Evolutionary conservation across 2,329 filamentous ascomycete species (phyloP).

Genomic region (Exophiala viscosa): DNA sequence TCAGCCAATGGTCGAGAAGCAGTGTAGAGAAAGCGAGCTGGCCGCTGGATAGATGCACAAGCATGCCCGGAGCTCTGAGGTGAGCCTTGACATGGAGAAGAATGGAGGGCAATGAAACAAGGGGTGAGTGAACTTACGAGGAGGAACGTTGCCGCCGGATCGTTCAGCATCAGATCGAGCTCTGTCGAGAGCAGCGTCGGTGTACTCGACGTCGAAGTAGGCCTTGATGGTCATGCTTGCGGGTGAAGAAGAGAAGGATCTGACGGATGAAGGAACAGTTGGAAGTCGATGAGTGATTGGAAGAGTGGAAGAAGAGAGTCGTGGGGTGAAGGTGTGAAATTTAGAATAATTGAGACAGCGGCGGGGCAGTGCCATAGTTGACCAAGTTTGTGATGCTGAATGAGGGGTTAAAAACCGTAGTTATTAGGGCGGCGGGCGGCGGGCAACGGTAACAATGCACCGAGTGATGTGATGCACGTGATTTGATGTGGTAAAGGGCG

Average conservation of each 20-base stretch:
- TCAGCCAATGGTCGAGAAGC: slow-evolving; percentile 21
- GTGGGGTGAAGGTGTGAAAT: slow-evolving; percentile 34
- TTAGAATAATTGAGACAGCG: slow-evolving; percentile 19
- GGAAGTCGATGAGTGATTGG: slow-evolving; percentile 16
- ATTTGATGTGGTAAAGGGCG: too few relatives aligned
- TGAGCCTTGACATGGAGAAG: neutral
- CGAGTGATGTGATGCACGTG: too few relatives aligned
- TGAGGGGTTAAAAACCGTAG: neutral
- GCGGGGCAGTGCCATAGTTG: slow-evolving; percentile 13
- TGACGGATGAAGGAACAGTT: slow-evolving; percentile 9
- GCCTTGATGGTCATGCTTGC: slow-evolving; percentile 72
- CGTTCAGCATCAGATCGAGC: slow-evolving; percentile 53
- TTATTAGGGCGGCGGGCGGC: too few relatives aligned
- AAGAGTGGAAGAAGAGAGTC: slow-evolving; percentile 34
- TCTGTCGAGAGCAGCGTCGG: slow-evolving; percentile 53
- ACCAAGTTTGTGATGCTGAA: neutral
- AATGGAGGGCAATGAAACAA: slow-evolving; percentile 8
- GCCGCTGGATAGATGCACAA: neutral
- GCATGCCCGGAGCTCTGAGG: neutral
- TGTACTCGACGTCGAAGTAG: slow-evolving; percentile 70
- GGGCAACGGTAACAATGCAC: too few relatives aligned
- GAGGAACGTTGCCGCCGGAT: slow-evolving; percentile 14
- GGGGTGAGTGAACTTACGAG: slow-evolving; percentile 18
- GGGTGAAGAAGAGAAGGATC: slow-evolving; percentile 43
- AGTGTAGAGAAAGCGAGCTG: slow-evolving; percentile 5